phyloP scores from a whole-genome alignment of 805 yeast species.

The Sugiyamaella lignohabitans region DNA sequence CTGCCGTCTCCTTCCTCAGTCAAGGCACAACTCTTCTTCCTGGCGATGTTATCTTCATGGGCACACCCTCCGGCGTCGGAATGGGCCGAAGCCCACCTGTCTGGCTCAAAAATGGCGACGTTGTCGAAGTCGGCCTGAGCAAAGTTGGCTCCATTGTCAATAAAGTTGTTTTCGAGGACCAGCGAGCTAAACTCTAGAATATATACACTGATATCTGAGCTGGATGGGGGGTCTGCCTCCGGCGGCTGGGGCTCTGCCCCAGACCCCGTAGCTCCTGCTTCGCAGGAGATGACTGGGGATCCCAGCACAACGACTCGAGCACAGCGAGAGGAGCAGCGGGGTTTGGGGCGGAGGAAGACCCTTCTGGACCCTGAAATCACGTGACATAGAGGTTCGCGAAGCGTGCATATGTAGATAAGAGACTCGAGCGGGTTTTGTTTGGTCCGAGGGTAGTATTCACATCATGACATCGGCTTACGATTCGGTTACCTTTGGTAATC shows the following conservation, averaged over 20 bases:
- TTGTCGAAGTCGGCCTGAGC: slow-evolving; percentile 27
- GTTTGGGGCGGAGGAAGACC: not conserved
- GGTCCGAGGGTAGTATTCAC: too few relatives aligned
- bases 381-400: not conserved
- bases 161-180: slow-evolving; percentile 9
- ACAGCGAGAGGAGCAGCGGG: not conserved
- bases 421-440: too few relatives aligned
- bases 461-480: not conserved
- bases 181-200: not conserved
- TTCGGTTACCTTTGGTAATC: slow-evolving; percentile 59
- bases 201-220: too few relatives aligned
- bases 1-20: slow-evolving; percentile 41
- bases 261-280: not conserved
- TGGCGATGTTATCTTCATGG: slow-evolving; percentile 50
- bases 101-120: slow-evolving; percentile 42
- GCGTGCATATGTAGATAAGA: too few relatives aligned
- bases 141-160: slow-evolving; percentile 9
- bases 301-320: too few relatives aligned
- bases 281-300: not conserved
- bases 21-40: slow-evolving; percentile 48
- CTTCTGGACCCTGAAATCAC: not conserved
- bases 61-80: slow-evolving; percentile 50
- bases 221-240: too few relatives aligned
- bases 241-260: slow-evolving; percentile 1
- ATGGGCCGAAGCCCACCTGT: slow-evolving; percentile 39